Base-by-base conservation (phyloP, 139 green algal species). In the Mesotaenium endlicherianum region DNA sequence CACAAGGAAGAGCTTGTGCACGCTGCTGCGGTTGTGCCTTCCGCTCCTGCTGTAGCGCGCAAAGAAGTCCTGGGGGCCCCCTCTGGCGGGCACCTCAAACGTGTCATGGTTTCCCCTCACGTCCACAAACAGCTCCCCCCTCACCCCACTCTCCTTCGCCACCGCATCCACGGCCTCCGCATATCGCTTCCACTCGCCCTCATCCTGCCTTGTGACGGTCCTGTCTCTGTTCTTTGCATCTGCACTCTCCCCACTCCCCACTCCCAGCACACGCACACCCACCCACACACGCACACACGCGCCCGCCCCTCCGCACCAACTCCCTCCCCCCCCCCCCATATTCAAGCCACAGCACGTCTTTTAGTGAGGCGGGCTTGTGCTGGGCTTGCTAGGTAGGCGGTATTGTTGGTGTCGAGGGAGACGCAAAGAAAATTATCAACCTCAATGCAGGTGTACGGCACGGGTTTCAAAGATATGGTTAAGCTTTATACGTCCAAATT, bases 81-180 rank as follows among this genome's bases (percentile, higher is more conserved):
- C 72, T 39, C 92, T 40, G 36, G 88, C 50, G 11, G 77, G 50
- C 38, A 93, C 78, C 81, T 93, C 83, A 40, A 95, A 95, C 0
- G 45, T 72, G 77, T 95, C 93, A 70, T 95, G 93, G 75, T 95
- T 95, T 41, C 93, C 92, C 20, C 91, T 58, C 44, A 93, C 1
- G 64, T 95, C 92, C 0, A 94, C 64, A 4, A 94, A 67, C 1
- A 30, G 8, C 4, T 69, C 36, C 47, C 75, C 57, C n/a, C 78
- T 47, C 11, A 93, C n/a, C 5, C 26, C 8, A 8, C 57, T 80
- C 5, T 17, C 11, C 26, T 5, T 8, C 26, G 0, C 84, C 84
- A 3, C 75, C 79, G 30, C 41, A 55, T 85, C 77, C 70, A 84
- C 8, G 39, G 42, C 69, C 70, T 17, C 3, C 14, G 8, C 6